Conservation (phyloP, 164 flowering plant species). For the Warburgia ugandensis region DNA sequence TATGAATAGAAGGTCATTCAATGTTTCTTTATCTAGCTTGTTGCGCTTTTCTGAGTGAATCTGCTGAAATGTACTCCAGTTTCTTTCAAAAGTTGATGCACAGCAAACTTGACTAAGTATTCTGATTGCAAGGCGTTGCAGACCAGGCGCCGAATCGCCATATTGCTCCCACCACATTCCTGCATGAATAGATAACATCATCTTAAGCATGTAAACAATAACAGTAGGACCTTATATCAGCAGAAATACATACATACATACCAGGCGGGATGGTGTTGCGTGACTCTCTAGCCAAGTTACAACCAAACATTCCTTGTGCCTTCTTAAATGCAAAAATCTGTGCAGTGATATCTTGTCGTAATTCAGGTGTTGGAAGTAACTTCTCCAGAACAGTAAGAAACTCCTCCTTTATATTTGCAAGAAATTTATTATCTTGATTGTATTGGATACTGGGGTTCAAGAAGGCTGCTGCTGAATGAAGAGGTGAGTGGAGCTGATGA, state of each 20-base stretch:
- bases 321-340: constrained; percentile 60
- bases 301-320: constrained; percentile 77
- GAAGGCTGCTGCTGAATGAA: constrained; percentile 92
- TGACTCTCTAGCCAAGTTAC: constrained; percentile 79
- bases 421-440: constrained; percentile 69
- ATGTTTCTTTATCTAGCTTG: constrained; percentile 70
- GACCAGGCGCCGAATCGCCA: constrained; percentile 80
- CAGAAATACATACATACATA: constrained; percentile 18
- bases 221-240: background rate
- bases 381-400: constrained; percentile 68
- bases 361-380: constrained; percentile 69
- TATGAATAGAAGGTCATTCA: constrained; percentile 61
- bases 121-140: constrained; percentile 80
- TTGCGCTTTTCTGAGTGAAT: constrained; percentile 84
- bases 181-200: constrained; percentile 13
- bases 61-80: constrained; percentile 76
- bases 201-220: background rate
- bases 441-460: constrained; percentile 88
- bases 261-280: constrained; percentile 73
- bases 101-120: constrained; percentile 94
- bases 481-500: constrained; percentile 77
- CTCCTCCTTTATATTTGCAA: constrained; percentile 63
- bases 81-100: constrained; percentile 48
- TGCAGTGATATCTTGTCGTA: constrained; percentile 68
- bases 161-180: constrained; percentile 96